Conservation (phyloP, 805 yeast genomes). For the Tetrapisispora fleetii region DNA sequence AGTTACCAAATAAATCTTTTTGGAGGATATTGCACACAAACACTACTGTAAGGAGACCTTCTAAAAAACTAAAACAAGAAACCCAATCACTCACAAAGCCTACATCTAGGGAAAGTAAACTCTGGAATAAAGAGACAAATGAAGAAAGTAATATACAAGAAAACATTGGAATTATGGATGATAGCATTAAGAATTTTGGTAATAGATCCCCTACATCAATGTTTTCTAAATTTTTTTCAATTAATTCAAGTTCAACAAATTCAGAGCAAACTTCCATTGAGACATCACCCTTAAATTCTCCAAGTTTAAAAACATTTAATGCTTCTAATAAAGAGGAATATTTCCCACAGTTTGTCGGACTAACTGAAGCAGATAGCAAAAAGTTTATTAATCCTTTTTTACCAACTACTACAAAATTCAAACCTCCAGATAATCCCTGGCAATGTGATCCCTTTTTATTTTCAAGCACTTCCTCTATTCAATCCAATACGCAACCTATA, state of each 20-base stretch:
- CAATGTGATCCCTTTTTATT: not conserved
- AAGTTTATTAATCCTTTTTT: not conserved
- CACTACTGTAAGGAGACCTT: not conserved
- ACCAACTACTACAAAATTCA: not conserved
- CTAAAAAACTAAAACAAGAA: not conserved
- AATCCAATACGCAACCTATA: not conserved
- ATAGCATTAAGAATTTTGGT: not conserved
- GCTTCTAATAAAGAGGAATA: not conserved
- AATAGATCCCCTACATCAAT: not conserved
- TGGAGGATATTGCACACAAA: not conserved
- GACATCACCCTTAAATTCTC: not conserved
- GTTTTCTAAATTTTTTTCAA: slow-evolving; percentile 1
- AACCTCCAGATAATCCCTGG: not conserved
- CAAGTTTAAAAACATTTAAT: not conserved
- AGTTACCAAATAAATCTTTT: not conserved
- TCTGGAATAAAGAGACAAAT: not conserved
- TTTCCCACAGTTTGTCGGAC: not conserved
- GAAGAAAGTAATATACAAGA: not conserved
- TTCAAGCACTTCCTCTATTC: not conserved
- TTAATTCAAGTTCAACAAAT: not conserved
- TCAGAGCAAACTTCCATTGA: not conserved
- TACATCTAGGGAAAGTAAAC: not conserved
- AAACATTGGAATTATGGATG: not conserved
- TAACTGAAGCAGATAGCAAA: no score
- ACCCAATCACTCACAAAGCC: not conserved